Percentiles rank a stretch among this genome's conserved stretches.
Evolutionary conservation across 352 stramenopile species (phyloP).

Genomic region (Pythium apleroticum): DNA sequence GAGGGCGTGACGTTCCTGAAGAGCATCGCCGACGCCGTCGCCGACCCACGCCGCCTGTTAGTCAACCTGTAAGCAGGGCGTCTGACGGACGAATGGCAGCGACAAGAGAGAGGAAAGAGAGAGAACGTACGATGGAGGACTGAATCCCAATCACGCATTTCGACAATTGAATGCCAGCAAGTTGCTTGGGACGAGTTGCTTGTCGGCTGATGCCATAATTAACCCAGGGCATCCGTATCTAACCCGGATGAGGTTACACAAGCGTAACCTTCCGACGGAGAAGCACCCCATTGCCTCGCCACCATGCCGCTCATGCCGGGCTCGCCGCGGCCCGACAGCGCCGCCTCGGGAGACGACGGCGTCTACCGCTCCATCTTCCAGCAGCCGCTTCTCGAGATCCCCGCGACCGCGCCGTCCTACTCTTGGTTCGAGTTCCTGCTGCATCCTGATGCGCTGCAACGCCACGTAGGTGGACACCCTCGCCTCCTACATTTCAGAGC

Average conservation of each 20-base stretch:
- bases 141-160: neutral
- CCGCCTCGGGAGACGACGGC: constrained; percentile 48
- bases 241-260: neutral
- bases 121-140: neutral
- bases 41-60: constrained; percentile 94
- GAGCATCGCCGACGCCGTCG: constrained; percentile 97
- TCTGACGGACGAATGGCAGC: neutral
- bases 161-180: neutral
- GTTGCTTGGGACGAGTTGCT: no score
- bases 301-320: constrained; percentile 61
- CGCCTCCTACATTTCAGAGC: neutral
- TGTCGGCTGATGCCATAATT: neutral
- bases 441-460: constrained; percentile 68
- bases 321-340: constrained; percentile 52
- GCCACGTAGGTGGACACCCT: constrained; percentile 47
- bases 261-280: neutral
- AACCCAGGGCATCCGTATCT: neutral
- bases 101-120: neutral
- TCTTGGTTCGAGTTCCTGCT: constrained; percentile 88
- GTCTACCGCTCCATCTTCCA: constrained; percentile 87
- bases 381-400: constrained; percentile 75
- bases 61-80: constrained; percentile 54
- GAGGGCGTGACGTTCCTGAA: constrained; percentile 99
- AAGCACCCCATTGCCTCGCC: neutral
- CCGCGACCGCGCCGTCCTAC: constrained; percentile 60